Base-by-base conservation (phyloP, 495 filamentous ascomycete species). In the Niebla homalea region DNA sequence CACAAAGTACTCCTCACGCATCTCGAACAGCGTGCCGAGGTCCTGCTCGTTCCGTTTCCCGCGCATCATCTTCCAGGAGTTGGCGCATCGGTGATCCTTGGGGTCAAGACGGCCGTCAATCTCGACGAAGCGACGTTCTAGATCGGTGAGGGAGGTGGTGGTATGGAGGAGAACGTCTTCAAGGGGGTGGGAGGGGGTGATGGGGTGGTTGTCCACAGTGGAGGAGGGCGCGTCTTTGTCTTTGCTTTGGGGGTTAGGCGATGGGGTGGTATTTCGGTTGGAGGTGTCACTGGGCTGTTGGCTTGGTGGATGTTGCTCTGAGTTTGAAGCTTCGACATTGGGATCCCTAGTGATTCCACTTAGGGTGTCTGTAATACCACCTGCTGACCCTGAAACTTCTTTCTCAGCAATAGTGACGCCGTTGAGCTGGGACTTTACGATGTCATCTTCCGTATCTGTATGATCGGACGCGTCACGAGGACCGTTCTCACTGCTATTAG, bases 41-140 rank as follows among this genome's bases (percentile, higher is more conserved):
- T 78, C 76, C 59, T 79, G 75, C 29, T 79, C 74, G 26, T 72
- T 60, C 21, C 75, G 64, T 29, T 67, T 68, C 41, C 65, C 70
- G 5, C 75, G 72, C 38, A 76, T 52, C 29, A 65, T 61, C 52
- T 76, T 75, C 75, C 75, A 79, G 5, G 70, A 58, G 61, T 75
- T 78, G n/a, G 52, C 36, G 2, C 58, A 39, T 10, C 39, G 53
- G 16, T 18, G 18, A 11, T 23, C 18, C 25, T 49, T 50, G 1
- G 43, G 26, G 11, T 54, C 35, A 10, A 67, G 49, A 18, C 70
- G 66, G 3, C 68, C 67, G 45, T 78, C 72, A 23, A 68, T 57
- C 44, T 68, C 62, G 8, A 75, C 37, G 11, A 77, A 71, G 19
- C 63, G 62, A 0, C 49, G 47, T 18, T 61, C 61, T 2, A 77